Conservation (phyloP, 106 monocot species). For the Vanilla planifolia region DNA sequence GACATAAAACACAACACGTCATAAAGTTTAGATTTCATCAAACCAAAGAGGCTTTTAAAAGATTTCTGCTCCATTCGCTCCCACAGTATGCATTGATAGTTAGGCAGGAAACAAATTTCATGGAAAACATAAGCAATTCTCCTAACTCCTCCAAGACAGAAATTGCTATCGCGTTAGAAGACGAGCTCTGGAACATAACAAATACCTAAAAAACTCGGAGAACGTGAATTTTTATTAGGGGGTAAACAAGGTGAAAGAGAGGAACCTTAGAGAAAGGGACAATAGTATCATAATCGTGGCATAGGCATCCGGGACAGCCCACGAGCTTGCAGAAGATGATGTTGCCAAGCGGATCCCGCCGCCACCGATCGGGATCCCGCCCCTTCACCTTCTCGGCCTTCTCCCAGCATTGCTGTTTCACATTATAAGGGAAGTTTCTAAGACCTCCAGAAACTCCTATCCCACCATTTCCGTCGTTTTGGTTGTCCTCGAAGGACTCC, state of each 20-base stretch:
- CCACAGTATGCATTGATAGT: too few relatives aligned
- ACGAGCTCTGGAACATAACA: too few relatives aligned
- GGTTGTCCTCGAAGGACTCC: background rate
- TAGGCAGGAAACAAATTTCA: too few relatives aligned
- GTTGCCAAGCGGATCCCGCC: conserved; percentile 74
- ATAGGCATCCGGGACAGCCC: conserved; percentile 90
- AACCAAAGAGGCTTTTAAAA: too few relatives aligned
- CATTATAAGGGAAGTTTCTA: conserved; percentile 68
- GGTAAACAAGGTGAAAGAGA: background rate
- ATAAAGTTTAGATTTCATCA: too few relatives aligned
- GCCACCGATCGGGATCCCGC: conserved; percentile 86
- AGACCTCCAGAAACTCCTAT: conserved; percentile 7
- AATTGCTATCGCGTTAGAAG: background rate
- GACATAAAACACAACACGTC: too few relatives aligned
- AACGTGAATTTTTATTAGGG: too few relatives aligned
- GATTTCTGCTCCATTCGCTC: too few relatives aligned
- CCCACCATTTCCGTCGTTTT: background rate
- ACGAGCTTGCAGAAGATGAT: conserved; percentile 91
- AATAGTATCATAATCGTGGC: conserved; percentile 95
- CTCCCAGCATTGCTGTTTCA: conserved; percentile 98
- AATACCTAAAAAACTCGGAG: too few relatives aligned
- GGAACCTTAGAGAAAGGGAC: conserved; percentile 86
- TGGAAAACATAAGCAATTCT: too few relatives aligned
- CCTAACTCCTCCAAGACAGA: background rate
- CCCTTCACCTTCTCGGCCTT: conserved; percentile 88